Evolutionary conservation across 2,329 filamentous ascomycete genomes (phyloP).

Genomic region (Talaromyces sp.): DNA sequence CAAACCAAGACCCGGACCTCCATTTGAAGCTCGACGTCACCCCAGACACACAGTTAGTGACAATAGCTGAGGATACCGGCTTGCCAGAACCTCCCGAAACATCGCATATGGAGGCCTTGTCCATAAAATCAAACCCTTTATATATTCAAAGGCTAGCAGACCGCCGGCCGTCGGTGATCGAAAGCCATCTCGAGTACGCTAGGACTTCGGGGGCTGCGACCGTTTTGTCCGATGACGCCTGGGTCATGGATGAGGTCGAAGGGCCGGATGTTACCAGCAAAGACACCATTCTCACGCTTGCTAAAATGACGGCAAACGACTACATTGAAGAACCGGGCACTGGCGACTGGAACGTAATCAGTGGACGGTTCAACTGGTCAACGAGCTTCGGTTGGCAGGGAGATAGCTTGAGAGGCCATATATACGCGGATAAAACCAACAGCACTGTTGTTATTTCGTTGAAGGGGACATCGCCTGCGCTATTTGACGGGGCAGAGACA

Average conservation of each 20-base stretch:
- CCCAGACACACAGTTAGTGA: slow-evolving; percentile 51
- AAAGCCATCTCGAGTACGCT: slow-evolving; percentile 70
- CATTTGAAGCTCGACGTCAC: slow-evolving; percentile 72
- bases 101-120: slow-evolving; percentile 45
- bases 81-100: slow-evolving; percentile 41
- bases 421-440: slow-evolving; percentile 83
- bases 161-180: slow-evolving; percentile 68
- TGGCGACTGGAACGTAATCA: slow-evolving; percentile 78
- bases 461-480: slow-evolving; percentile 83
- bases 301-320: slow-evolving; percentile 82
- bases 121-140: slow-evolving; percentile 54
- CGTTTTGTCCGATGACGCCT: slow-evolving; percentile 66
- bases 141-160: slow-evolving; percentile 79
- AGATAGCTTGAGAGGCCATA: slow-evolving; percentile 85
- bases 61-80: slow-evolving; percentile 35
- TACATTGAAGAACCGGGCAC: slow-evolving; percentile 70
- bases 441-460: slow-evolving; percentile 84
- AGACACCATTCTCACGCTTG: slow-evolving; percentile 75
- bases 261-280: slow-evolving; percentile 83
- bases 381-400: slow-evolving; percentile 87
- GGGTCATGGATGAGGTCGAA: slow-evolving; percentile 73
- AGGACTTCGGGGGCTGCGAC: slow-evolving; percentile 63
- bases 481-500: slow-evolving; percentile 95
- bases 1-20: slow-evolving; percentile 68
- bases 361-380: slow-evolving; percentile 74